Base-by-base conservation (phyloP, 2,329 filamentous ascomycete species). In the Colletotrichum orbiculare region DNA sequence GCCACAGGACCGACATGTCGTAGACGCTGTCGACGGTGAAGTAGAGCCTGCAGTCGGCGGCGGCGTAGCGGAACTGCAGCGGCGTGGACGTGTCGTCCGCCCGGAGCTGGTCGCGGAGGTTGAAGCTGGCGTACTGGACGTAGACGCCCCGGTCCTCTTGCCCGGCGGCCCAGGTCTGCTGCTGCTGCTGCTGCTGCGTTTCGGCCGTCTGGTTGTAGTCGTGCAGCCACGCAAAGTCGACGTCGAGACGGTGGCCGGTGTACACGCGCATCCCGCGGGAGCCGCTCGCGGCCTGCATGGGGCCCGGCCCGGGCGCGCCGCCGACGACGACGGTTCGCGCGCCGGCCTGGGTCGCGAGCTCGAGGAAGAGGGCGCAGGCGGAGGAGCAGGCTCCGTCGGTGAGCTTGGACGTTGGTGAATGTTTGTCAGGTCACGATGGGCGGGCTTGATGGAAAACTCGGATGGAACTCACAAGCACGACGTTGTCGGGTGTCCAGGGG, bases 371-470 rank as follows among this genome's bases (percentile, higher is more conserved):
- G 38, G 86, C 82, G 72, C 88, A 90, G 4, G 88, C 87, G 0
- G 85, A 89, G 8, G 79, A 82, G 71, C 88, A 90, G 62, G 79
- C 78, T 17, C 87, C 87, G 68, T 89, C 85, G 8, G 81, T 81
- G 55, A 86, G 74, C 61, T 58, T 58, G 10, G 4, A 37, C 5
- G 11, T 2, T 5, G 4, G 1, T 2, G 2, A 2, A 2, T 46
- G 15, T 62, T 7, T 7, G 50, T 2, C 15, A 8, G 9, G 13
- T 4, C 11, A 46, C 8, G 8, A 2, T 15, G 8, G 43, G 8
- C 8, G 8, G 25, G 15, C 8, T 8, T 8, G 9, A 33, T 4
- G 15, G 15, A 2, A 15, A 17, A 17, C 15, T 17, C 15, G 15
- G 15, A 17, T 17, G 15, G 15, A 17, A 17, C 60, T 64, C 33